Evolutionary conservation across 2,329 filamentous ascomycete species (phyloP), one percentile per base, ranked within the genome.

Genomic region (Penicillium psychrosexuale): DNA sequence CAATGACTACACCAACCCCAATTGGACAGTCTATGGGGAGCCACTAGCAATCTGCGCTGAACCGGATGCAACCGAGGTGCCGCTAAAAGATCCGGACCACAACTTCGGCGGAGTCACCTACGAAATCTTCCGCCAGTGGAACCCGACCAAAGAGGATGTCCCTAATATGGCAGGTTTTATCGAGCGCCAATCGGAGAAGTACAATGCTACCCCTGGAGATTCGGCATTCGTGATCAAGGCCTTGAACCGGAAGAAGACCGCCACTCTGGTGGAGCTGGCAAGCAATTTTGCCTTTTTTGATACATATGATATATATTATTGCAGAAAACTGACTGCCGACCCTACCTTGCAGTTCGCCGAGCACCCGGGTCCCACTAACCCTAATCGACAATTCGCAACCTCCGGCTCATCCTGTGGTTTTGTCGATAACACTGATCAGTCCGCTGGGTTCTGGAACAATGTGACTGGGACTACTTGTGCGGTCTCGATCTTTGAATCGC

Each of bases 361-460:
- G 47, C 70, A 74, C 44, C 72, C 74, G 2, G 73, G 74, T 8
- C 72, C 73, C 12, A 76, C 72, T 9, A 73, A 76, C 56, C 66
- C 71, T 13, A 76, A 76, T 53, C 69, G 72, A 27, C 72, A 74
- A 52, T 75, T 72, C 46, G 69, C 72, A 8, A 75, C 72, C 1
- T 71, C 69, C 2, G 72, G 71, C 11, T 72, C 71, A 0, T 64
- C 62, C 12, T 72, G 70, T 33, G 71, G 71, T 19, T 65, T 68
- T 45, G 64, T 69, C 3, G 68, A 69, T 34, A 72, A 72, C 45
- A 65, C 63, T 3, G 42, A 68, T 48, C 69, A 73, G 44, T 57
- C 71, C 3, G 61, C 68, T 8, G 71, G 68, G 2, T 69, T 67
- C 49, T 70, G 56, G 47, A 64, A 66, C 36, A 71, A 75, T 57